phyloP scores from a whole-genome alignment of 192 early-diverging fungal species.

The Coemansia sp. region DNA sequence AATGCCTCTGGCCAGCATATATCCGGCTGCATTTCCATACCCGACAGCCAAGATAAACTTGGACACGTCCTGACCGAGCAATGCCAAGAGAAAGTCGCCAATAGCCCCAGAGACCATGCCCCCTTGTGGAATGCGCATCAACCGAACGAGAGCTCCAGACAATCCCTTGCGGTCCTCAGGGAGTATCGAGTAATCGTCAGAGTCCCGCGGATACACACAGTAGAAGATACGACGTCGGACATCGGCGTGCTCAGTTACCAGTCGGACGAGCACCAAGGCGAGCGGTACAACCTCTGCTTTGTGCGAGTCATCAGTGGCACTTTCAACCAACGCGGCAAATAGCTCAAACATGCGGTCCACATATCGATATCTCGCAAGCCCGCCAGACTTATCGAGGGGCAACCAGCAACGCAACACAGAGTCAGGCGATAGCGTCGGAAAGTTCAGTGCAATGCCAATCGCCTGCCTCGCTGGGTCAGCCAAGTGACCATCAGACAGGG shows the following conservation, averaged over 20 bases:
- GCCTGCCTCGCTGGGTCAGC: constrained; percentile 34
- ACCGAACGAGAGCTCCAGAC: constrained; percentile 29
- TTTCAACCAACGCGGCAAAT: constrained; percentile 10
- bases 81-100: constrained; percentile 40
- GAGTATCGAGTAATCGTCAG: constrained; percentile 24
- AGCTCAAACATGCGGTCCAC: constrained; percentile 5
- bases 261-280: constrained; percentile 35
- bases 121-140: constrained; percentile 34
- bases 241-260: constrained; percentile 26
- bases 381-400: constrained; percentile 1
- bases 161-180: constrained; percentile 37
- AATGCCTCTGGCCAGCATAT: constrained; percentile 73
- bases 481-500: constrained; percentile 15
- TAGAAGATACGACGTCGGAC: constrained; percentile 25
- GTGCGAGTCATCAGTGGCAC: not conserved
- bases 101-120: constrained; percentile 37
- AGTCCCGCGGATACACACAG: constrained; percentile 19
- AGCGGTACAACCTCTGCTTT: constrained; percentile 34
- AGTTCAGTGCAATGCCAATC: constrained; percentile 31
- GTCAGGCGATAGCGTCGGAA: constrained; percentile 21
- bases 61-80: constrained; percentile 40
- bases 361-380: not conserved
- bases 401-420: constrained; percentile 24
- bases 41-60: constrained; percentile 64
- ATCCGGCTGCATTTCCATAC: constrained; percentile 94